Conservation (phyloP, 345 rosid species). For the Theobroma cacao region DNA sequence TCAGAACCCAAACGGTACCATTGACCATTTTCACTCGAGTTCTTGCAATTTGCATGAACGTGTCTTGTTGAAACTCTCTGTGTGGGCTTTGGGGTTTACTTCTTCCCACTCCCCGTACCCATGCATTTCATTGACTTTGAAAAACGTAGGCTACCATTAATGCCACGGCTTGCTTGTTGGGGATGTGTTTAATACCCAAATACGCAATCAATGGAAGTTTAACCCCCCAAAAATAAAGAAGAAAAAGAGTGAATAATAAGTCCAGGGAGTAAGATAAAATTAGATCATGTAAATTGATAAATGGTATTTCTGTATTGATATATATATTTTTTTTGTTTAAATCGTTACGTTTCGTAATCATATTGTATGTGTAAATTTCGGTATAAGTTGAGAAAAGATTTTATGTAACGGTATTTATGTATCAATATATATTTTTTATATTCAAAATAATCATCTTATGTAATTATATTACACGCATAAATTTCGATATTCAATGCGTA, state of each 20-base stretch:
- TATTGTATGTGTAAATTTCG: too few relatives aligned
- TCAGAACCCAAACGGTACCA: neutral
- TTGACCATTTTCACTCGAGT: neutral
- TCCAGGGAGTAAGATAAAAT: too few relatives aligned
- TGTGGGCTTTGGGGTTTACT: slow-evolving; percentile 1
- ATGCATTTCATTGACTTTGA: neutral
- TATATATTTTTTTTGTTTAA: too few relatives aligned
- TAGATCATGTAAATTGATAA: too few relatives aligned
- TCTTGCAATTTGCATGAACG: slow-evolving; percentile 2
- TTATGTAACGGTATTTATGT: too few relatives aligned
- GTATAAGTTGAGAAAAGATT: too few relatives aligned
- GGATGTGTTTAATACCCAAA: neutral
- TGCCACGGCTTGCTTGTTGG: neutral
- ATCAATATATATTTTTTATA: too few relatives aligned
- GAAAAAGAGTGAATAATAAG: neutral
- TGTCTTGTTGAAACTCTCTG: neutral
- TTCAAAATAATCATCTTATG: too few relatives aligned
- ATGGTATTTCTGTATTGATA: too few relatives aligned
- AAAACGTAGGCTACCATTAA: neutral
- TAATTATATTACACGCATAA: too few relatives aligned
- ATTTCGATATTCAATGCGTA: too few relatives aligned
- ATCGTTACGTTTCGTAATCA: too few relatives aligned
- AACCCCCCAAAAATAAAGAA: neutral
- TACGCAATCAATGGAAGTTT: neutral
- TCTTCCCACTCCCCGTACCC: neutral